Percentiles rank a stretch among this genome's conserved stretches.
These are phyloP conservation scores for Crithidia expoeki DNA, from an alignment of 208 protist species.

Conservation along the genomic window DNA sequence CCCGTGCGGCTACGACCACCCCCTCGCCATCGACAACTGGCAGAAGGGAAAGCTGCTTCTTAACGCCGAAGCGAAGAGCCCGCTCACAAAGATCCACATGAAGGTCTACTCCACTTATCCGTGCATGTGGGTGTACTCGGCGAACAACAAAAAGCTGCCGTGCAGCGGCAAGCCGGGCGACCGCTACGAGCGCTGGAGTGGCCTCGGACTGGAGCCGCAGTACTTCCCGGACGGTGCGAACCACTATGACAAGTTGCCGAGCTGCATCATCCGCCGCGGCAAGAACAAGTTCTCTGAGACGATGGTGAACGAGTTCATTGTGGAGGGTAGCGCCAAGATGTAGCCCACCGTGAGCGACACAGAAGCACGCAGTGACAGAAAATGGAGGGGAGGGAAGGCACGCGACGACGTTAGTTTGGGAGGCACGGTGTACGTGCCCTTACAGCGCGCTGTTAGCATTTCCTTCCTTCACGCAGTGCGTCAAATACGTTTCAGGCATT, in stretches of 20 bases:
- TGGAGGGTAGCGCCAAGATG: conserved; percentile 25
- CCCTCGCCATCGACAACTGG: conserved; percentile 8
- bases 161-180: conserved; percentile 45
- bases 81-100: conserved; percentile 56
- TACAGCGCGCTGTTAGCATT: too few relatives aligned
- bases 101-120: conserved; percentile 68
- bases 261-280: conserved; percentile 42
- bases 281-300: conserved; percentile 48
- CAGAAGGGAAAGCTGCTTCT: conserved; percentile 37
- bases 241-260: conserved; percentile 40
- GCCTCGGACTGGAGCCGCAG: conserved; percentile 58
- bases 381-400: neutral
- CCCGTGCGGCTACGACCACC: conserved; percentile 51
- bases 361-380: neutral
- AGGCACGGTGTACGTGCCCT: too few relatives aligned
- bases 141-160: conserved; percentile 49
- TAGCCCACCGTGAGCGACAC: neutral
- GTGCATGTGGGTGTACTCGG: conserved; percentile 71
- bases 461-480: too few relatives aligned
- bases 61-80: conserved; percentile 51
- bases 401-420: neutral
- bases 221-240: conserved; percentile 52
- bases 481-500: too few relatives aligned
- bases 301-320: conserved; percentile 60
- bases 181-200: conserved; percentile 45